Base-by-base conservation (phyloP, 202 grass and related monocot genomes). In the Saccharum hybrid region DNA sequence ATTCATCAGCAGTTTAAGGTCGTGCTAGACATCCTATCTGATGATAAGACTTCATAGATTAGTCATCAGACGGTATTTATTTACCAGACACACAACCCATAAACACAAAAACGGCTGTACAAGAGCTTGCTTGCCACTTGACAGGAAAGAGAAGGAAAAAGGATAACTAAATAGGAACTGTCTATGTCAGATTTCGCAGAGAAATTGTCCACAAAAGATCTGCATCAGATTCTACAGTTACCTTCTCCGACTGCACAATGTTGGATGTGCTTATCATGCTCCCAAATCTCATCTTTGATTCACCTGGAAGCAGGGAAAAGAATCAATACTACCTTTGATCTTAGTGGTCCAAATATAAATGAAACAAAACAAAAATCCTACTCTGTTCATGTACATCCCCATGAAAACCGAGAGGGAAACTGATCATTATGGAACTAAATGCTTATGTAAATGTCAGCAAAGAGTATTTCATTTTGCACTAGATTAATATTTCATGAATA, bases 181-280 rank as follows among this genome's bases (percentile, higher is more conserved):
- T 39, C 65, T 48, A 90, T 52, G 63, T 82, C 40, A 86, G 68
- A 45, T 81, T 49, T 49, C 46, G 85, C 16, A 94, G 89, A 66
- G 86, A 91, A 67, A 94, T 90, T 22, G 92, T 91, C 89, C 92
- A 91, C 0, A 94, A 69, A 62, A 94, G 87, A 85, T 91, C 81
- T 23, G 89, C 89, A 68, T 94, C 89, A 0, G 92, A 91, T 54
- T 76, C 40, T 65, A 94, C 92, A 3, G 92, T 89, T 64, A 46
- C 74, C 69, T 82, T 94, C 16, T 85, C 89, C 12, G 82, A 82
- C 43, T 83, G 68, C 66, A 91, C 89, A 33, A 87, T 91, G 67
- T 94, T 94, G 11, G 43, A 46, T 46, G 43, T 46, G 86, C 89
- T 94, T 80, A 94, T 94, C 89, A 89, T 87, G 28, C 87, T 89